A percentile compares a stretch with the other conserved stretches of the same genome.
phyloP scores from a whole-genome alignment of 768 basidiomycete species.

The Trametopsis cervina region DNA sequence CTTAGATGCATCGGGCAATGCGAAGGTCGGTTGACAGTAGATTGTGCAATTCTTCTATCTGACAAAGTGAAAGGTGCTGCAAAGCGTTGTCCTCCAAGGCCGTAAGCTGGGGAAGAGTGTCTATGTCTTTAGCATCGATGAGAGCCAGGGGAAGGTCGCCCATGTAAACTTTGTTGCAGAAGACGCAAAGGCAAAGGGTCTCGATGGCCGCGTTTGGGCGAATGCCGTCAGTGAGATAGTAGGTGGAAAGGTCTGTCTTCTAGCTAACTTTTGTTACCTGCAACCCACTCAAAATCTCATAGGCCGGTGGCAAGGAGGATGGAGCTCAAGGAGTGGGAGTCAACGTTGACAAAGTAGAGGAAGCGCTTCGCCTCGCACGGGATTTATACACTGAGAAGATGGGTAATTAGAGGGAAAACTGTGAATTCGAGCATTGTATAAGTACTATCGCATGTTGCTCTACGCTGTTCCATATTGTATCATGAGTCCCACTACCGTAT shows the following conservation, averaged over 20 bases:
- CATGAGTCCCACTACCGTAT: neutral
- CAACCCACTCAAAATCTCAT: neutral
- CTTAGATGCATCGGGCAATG: constrained; percentile 75
- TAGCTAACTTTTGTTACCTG: neutral
- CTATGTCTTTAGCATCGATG: constrained; percentile 83
- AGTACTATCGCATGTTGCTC: too few relatives aligned
- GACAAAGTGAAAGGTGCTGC: constrained; percentile 48
- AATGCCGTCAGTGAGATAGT: constrained; percentile 66
- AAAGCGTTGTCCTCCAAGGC: constrained; percentile 67
- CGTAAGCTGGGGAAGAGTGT: constrained; percentile 77
- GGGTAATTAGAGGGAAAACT: neutral
- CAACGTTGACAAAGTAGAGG: constrained; percentile 52
- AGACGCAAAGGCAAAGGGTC: constrained; percentile 49
- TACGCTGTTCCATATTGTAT: neutral
- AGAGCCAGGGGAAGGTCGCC: constrained; percentile 63
- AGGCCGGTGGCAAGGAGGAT: constrained; percentile 97
- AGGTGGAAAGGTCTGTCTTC: constrained; percentile 77
- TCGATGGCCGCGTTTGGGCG: constrained; percentile 90
- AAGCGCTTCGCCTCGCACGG: constrained; percentile 57
- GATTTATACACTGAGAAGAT: constrained; percentile 20
- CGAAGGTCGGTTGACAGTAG: constrained; percentile 50
- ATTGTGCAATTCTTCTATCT: neutral
- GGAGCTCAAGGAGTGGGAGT: constrained; percentile 83
- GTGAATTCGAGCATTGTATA: neutral
- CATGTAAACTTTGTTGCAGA: constrained; percentile 83